Evolutionary conservation across 441 rosid species (phyloP).

Genomic region (Brassica hybrid): DNA sequence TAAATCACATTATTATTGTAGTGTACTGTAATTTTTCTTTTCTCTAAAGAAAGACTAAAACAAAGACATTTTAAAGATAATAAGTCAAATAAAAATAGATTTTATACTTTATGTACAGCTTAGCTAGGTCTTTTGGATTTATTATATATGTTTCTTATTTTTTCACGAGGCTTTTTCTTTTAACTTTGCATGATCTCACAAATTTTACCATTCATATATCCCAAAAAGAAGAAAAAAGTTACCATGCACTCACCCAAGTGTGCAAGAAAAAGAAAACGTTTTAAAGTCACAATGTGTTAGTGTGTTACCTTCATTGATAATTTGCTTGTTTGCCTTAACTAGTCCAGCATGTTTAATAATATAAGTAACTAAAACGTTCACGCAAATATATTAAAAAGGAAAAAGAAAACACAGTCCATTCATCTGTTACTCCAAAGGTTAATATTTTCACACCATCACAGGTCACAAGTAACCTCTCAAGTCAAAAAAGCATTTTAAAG

Average conservation of each 20-base stretch:
- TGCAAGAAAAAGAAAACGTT: slow-evolving; percentile 5
- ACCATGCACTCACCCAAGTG: not conserved
- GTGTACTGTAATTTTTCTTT: not conserved
- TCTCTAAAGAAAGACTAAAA: not conserved
- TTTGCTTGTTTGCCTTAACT: slow-evolving; percentile 23
- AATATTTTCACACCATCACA: slow-evolving; percentile 25
- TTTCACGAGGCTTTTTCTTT: slow-evolving; percentile 8
- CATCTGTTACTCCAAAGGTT: slow-evolving; percentile 27
- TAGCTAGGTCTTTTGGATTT: not conserved
- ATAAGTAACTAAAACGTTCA: slow-evolving; percentile 30
- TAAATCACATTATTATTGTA: not conserved
- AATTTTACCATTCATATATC: slow-evolving; percentile 14
- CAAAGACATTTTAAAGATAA: not conserved
- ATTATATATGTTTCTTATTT: not conserved
- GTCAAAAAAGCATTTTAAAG: slow-evolving; percentile 39
- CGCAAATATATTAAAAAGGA: slow-evolving; percentile 21
- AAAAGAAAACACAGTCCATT: slow-evolving; percentile 18
- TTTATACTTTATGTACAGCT: not conserved
- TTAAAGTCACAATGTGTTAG: slow-evolving; percentile 10
- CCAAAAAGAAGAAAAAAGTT: not conserved
- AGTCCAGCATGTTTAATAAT: slow-evolving; percentile 21
- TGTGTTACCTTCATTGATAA: slow-evolving; percentile 16
- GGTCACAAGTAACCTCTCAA: slow-evolving; percentile 30
- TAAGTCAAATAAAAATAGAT: slow-evolving; percentile 4
- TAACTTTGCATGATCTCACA: slow-evolving; percentile 4